phyloP scores from a whole-genome alignment of 371 early-diverging fungal species.

The Actinomortierella wolfii region DNA sequence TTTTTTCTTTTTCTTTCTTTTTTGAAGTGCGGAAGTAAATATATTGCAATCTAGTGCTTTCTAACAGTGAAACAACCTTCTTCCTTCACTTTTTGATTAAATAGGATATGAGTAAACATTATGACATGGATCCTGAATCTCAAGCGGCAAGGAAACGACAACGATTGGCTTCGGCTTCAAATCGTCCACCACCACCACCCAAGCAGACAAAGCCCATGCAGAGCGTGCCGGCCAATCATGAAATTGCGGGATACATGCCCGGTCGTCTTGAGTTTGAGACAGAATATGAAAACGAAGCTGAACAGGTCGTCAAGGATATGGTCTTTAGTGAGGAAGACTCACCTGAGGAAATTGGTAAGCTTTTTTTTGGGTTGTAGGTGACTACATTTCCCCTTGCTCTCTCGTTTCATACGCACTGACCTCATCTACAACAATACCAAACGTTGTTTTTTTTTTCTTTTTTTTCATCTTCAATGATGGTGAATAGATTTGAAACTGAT shows the following conservation, averaged over 20 bases:
- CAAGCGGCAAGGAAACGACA: slow-evolving; percentile 45
- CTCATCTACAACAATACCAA: background rate
- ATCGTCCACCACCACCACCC: slow-evolving; percentile 36
- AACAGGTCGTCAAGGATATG: slow-evolving; percentile 93
- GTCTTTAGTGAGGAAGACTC: slow-evolving; percentile 87
- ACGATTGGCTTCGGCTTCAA: slow-evolving; percentile 17
- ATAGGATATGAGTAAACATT: slow-evolving; percentile 56
- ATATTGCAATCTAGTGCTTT: too few relatives aligned
- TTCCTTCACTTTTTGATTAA: background rate
- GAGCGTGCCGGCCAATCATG: slow-evolving; percentile 93
- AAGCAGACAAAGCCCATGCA: slow-evolving; percentile 62
- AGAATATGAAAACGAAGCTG: slow-evolving; percentile 97
- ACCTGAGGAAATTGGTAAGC: slow-evolving; percentile 77
- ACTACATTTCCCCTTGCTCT: background rate
- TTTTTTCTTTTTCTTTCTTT: too few relatives aligned
- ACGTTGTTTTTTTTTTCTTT: background rate
- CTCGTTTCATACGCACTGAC: background rate
- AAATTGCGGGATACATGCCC: slow-evolving; percentile 98
- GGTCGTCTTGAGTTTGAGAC: slow-evolving; percentile 97
- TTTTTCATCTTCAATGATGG: background rate
- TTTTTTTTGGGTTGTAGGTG: background rate
- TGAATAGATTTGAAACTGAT: slow-evolving; percentile 81
- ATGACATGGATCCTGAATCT: slow-evolving; percentile 52
- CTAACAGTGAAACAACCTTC: too few relatives aligned
- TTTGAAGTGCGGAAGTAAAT: too few relatives aligned